phyloP scores from a whole-genome alignment of 352 stramenopile genomes.

The Blastocystis sp. region DNA sequence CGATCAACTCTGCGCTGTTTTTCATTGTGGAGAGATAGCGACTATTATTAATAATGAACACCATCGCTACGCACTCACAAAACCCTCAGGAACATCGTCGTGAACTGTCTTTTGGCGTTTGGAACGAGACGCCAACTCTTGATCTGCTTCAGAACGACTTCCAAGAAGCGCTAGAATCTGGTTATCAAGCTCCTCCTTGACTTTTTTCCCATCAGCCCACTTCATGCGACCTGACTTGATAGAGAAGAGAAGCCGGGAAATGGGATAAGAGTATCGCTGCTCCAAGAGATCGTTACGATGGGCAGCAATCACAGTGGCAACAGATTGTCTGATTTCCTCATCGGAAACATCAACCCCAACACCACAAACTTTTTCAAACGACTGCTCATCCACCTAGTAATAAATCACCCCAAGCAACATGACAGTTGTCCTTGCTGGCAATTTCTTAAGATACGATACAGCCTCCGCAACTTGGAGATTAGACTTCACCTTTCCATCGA shows the following conservation, averaged over 20 bases:
- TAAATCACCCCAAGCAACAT: neutral
- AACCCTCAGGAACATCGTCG: neutral
- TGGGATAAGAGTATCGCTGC: constrained; percentile 50
- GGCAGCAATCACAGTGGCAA: constrained; percentile 1
- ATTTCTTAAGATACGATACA: constrained; percentile 23
- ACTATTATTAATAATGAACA: neutral
- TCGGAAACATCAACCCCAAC: constrained; percentile 27
- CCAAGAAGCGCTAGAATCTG: constrained; percentile 26
- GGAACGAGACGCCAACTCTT: neutral
- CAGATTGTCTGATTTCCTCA: constrained; percentile 12
- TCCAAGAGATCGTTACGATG: neutral
- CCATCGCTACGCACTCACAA: neutral
- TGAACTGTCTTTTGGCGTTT: constrained; percentile 23
- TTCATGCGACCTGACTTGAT: constrained; percentile 55
- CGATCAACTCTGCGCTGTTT: constrained; percentile 71
- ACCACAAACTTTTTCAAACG: constrained; percentile 23
- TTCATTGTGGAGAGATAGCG: constrained; percentile 24
- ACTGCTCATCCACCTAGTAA: neutral
- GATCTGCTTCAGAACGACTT: neutral
- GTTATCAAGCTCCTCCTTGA: neutral
- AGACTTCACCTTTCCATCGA: constrained; percentile 54
- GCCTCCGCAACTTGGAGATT: constrained; percentile 53
- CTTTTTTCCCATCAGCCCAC: constrained; percentile 56
- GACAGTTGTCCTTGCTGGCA: neutral
- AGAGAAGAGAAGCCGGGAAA: constrained; percentile 27